Percentiles rank a stretch among this genome's conserved stretches.
phyloP scores from a whole-genome alignment of 768 basidiomycete species.

The Mrakia blollopis region DNA sequence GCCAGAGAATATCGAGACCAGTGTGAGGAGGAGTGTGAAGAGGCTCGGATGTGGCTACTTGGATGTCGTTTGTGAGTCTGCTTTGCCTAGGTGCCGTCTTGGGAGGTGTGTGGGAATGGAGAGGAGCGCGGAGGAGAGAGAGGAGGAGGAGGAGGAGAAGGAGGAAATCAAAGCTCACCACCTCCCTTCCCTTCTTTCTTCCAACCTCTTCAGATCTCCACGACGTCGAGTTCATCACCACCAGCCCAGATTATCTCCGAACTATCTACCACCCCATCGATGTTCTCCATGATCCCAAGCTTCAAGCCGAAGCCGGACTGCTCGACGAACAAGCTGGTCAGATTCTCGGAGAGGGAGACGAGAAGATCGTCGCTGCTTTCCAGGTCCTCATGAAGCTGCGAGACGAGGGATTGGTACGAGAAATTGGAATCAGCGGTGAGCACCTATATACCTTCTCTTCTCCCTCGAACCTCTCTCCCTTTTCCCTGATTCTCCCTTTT shows the following conservation, averaged over 20 bases:
- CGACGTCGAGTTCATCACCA: conserved; percentile 42
- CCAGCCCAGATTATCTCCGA: background rate
- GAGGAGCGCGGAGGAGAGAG: no score
- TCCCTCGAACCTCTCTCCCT: no score
- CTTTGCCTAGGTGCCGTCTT: no score
- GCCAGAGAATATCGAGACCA: conserved; percentile 35
- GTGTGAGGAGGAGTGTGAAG: conserved; percentile 41
- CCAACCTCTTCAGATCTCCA: conserved; percentile 40
- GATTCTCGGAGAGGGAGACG: conserved; percentile 36
- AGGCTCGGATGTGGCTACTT: conserved; percentile 41
- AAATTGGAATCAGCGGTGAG: conserved; percentile 40
- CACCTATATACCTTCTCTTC: no score
- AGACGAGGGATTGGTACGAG: conserved; percentile 39
- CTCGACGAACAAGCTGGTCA: conserved; percentile 9
- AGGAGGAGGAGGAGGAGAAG: background rate
- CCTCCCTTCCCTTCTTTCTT: background rate
- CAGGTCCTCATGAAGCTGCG: conserved; percentile 37
- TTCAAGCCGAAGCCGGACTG: conserved; percentile 31
- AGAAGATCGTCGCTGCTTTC: conserved; percentile 35
- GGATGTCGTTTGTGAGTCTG: conserved; percentile 44
- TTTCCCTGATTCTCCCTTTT: background rate
- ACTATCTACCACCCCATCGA: conserved; percentile 5
- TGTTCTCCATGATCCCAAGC: conserved; percentile 33
- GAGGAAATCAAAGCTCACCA: background rate
- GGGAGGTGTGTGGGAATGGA: background rate